These are phyloP conservation scores for Boletus sp. DNA, from an alignment of 768 basidiomycete species.

Conservation along the genomic window DNA sequence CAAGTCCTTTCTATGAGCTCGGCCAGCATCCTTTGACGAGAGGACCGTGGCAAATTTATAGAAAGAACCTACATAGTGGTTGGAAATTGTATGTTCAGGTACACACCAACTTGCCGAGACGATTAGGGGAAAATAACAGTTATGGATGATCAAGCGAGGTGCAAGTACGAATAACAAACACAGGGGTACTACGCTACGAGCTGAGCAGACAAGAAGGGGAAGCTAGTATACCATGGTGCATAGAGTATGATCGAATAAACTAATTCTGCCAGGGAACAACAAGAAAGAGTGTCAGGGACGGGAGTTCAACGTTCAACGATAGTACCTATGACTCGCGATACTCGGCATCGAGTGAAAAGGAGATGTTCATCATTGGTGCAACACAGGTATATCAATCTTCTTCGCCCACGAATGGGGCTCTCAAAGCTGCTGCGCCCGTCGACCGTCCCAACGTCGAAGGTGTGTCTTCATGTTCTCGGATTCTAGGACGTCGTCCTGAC, in stretches of 20 bases:
- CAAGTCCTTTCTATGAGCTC: conserved; percentile 8
- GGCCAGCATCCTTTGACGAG: conserved; percentile 3
- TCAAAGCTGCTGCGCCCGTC: conserved; percentile 20
- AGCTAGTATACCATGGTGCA: conserved; percentile 5
- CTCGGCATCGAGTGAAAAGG: neutral
- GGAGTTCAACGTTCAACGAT: neutral
- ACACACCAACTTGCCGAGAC: neutral
- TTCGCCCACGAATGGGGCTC: conserved; percentile 1
- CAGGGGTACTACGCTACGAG: conserved; percentile 6
- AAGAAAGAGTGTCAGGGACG: conserved; percentile 3
- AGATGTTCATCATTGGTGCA: neutral
- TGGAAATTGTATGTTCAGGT: neutral
- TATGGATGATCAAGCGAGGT: neutral
- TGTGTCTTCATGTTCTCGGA: conserved; percentile 13
- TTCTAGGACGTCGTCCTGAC: neutral
- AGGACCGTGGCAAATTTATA: neutral
- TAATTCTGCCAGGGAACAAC: neutral
- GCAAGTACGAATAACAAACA: conserved; percentile 1
- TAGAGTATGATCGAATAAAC: conserved; percentile 11
- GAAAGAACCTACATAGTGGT: neutral
- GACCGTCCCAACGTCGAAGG: conserved; percentile 29
- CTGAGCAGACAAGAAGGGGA: conserved; percentile 3
- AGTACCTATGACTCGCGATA: neutral
- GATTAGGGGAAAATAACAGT: neutral
- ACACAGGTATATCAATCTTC: conserved; percentile 1